Conservation (phyloP, 345 rosid species). For the Corchorus capsularis region DNA sequence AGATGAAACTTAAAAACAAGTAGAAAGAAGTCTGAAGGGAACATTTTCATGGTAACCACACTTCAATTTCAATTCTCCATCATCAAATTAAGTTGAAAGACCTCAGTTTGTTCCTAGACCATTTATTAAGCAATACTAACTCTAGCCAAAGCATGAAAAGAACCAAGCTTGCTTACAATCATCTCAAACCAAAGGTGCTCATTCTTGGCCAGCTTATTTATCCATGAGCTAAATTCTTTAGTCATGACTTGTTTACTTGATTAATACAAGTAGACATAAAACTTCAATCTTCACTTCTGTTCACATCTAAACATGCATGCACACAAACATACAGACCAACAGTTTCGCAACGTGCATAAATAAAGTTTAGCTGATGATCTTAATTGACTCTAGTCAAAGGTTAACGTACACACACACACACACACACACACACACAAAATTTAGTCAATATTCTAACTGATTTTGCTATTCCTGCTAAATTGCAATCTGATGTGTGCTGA, state of each 20-base stretch:
- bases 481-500: neutral
- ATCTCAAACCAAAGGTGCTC: no score
- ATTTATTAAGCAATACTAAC: neutral
- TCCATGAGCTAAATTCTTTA: no score
- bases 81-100: neutral
- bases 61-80: neutral
- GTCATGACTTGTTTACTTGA: no score
- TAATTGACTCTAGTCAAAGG: neutral
- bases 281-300: no score
- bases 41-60: neutral
- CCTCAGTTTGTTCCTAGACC: neutral
- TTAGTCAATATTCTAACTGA: neutral
- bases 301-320: no score
- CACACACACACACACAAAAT: no score
- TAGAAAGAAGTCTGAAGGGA: neutral
- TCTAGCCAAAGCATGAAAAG: neutral
- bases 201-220: no score
- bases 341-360: neutral
- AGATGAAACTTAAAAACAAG: slow-evolving; percentile 14
- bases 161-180: no score
- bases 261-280: no score
- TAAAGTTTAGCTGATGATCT: neutral
- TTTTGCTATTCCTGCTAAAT: neutral
- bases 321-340: no score
- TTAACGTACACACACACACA: neutral